These are phyloP conservation scores for Alternaria triticimaculans DNA, from an alignment of 2,329 filamentous ascomycete genomes.

Conservation along the genomic window DNA sequence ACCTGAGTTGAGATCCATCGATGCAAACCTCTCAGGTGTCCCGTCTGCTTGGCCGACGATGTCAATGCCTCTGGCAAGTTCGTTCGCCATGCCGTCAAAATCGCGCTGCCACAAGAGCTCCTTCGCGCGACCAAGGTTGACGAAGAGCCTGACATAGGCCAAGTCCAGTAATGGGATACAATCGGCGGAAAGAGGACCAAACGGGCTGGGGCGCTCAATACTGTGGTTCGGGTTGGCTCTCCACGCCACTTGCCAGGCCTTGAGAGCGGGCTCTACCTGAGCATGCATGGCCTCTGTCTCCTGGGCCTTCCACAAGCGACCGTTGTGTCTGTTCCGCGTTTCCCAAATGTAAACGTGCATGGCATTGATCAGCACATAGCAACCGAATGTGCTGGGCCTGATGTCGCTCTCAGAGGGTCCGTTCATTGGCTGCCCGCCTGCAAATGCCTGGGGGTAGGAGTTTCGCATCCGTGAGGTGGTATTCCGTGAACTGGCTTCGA, in stretches of 20 bases:
- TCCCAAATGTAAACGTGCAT: slow-evolving; percentile 99
- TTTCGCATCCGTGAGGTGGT: slow-evolving; percentile 48
- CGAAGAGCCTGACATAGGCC: slow-evolving; percentile 89
- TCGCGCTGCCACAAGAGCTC: slow-evolving; percentile 94
- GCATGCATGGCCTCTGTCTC: slow-evolving; percentile 96
- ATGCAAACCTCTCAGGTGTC: slow-evolving; percentile 56
- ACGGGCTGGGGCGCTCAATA: slow-evolving; percentile 83
- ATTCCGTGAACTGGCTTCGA: slow-evolving; percentile 76
- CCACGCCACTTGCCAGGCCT: slow-evolving; percentile 95
- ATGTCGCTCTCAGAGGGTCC: slow-evolving; percentile 68
- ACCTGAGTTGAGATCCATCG: slow-evolving; percentile 39
- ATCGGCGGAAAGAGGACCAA: slow-evolving; percentile 85
- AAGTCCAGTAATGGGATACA: slow-evolving; percentile 90
- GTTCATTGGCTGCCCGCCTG: slow-evolving; percentile 54
- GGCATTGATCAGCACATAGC: slow-evolving; percentile 88
- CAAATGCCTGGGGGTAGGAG: slow-evolving; percentile 56
- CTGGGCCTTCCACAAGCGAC: slow-evolving; percentile 85
- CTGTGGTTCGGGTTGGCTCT: slow-evolving; percentile 84
- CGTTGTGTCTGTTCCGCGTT: slow-evolving; percentile 87
- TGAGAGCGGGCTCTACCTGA: slow-evolving; percentile 90
- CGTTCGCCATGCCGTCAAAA: slow-evolving; percentile 89
- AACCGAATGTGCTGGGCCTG: slow-evolving; percentile 88
- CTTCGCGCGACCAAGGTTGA: slow-evolving; percentile 90
- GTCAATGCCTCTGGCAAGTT: slow-evolving; percentile 79
- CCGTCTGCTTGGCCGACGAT: slow-evolving; percentile 75